Conservation (phyloP, 345 rosid genomes). For the sweet orange (Citrus sinensis) region DVS_A1.0 CM039162.1:30646001-30646500, state of each 20-base stretch:
- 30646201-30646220: background rate
- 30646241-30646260: background rate
- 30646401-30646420: background rate
- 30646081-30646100: slow-evolving; percentile 74
- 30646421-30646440: background rate
- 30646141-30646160: too few species aligned
- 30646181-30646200: background rate
- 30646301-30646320: too few species aligned
- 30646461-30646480: background rate
- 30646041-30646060: slow-evolving; percentile 61
- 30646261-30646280: too few species aligned
- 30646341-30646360: too few species aligned
- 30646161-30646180: too few species aligned
- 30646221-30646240: too few species aligned
- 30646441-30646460: background rate
- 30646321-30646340: too few species aligned
- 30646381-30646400: background rate
- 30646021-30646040: slow-evolving; percentile 83
- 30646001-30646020: slow-evolving; percentile 76
- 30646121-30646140: too few species aligned
- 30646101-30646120: slow-evolving; percentile 11
- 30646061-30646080: slow-evolving; percentile 94
- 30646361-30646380: background rate
- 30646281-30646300: too few species aligned
- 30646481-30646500: background rate